Percentiles rank a stretch among this genome's conserved stretches.
Evolutionary conservation across 345 rosid species (phyloP).

Genomic region (Hypericum perforatum): DNA sequence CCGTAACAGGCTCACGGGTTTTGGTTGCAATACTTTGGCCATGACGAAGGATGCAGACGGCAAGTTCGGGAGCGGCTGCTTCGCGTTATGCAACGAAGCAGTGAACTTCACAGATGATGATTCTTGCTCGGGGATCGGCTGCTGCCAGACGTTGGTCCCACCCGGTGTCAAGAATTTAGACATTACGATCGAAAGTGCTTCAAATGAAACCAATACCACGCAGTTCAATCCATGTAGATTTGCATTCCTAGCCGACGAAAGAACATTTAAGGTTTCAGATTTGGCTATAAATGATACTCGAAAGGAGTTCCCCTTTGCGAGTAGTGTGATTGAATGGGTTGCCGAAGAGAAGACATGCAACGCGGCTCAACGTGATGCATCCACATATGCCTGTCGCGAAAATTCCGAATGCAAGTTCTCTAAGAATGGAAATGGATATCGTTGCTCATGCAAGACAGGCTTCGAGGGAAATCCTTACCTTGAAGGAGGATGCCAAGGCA

Average conservation of each 20-base stretch:
- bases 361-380: not conserved
- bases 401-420: not conserved
- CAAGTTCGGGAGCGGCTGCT: constrained; percentile 9
- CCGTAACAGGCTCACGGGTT: constrained; percentile 17
- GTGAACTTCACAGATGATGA: not conserved
- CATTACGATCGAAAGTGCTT: not conserved
- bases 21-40: constrained; percentile 17
- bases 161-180: not conserved
- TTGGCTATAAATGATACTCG: not conserved
- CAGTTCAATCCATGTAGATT: constrained; percentile 10
- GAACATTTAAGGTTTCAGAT: not conserved
- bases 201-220: not conserved
- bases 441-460: not conserved
- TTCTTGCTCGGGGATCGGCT: constrained; percentile 21
- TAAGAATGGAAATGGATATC: not conserved
- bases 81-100: not conserved
- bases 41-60: not conserved
- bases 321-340: constrained; percentile 14
- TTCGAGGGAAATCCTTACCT: not conserved
- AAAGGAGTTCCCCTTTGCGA: not conserved
- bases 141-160: constrained; percentile 21
- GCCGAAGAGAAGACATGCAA: not conserved
- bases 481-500: not conserved
- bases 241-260: constrained; percentile 11
- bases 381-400: not conserved